Percentiles rank a stretch among this genome's conserved stretches.
Conservation (phyloP, 768 basidiomycete species). For the Ramaria rubella region DNA sequence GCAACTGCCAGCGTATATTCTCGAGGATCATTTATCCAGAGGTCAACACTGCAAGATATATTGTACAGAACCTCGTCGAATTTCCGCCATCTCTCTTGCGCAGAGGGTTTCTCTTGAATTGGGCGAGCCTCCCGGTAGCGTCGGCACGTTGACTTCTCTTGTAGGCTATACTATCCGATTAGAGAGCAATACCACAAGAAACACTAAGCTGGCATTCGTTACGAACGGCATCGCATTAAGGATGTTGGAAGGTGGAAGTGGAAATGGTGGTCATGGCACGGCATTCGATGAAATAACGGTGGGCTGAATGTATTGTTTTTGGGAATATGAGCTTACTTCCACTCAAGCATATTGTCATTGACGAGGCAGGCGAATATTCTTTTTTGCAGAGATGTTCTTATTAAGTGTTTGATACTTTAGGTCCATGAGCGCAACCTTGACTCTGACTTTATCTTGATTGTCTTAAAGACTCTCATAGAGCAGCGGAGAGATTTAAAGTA, state of each 20-base stretch:
- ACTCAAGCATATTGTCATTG: conserved; percentile 83
- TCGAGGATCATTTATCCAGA: conserved; percentile 79
- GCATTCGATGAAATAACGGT: conserved; percentile 96
- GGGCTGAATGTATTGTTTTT: conserved; percentile 19
- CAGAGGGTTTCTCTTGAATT: conserved; percentile 92
- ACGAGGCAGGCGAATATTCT: conserved; percentile 57
- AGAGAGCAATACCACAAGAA: conserved; percentile 76
- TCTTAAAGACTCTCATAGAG: conserved; percentile 74
- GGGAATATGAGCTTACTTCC: not conserved
- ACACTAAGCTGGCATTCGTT: conserved; percentile 76
- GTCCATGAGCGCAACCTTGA: conserved; percentile 97
- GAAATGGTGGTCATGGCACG: conserved; percentile 60
- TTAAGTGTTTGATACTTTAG: conserved; percentile 26
- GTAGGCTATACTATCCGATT: conserved; percentile 94
- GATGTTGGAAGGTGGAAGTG: conserved; percentile 88
- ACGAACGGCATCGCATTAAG: conserved; percentile 94
- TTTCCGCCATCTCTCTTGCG: conserved; percentile 92
- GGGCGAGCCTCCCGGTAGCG: conserved; percentile 72
- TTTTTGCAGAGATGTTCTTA: not conserved
- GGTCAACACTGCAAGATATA: conserved; percentile 86
- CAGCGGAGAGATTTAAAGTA: conserved; percentile 82
- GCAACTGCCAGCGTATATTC: conserved; percentile 88
- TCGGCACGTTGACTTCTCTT: conserved; percentile 71
- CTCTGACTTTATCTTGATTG: conserved; percentile 93
- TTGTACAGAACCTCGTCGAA: conserved; percentile 92